phyloP scores from a whole-genome alignment of 768 basidiomycete genomes.

The Clathrus columnatus region DNA sequence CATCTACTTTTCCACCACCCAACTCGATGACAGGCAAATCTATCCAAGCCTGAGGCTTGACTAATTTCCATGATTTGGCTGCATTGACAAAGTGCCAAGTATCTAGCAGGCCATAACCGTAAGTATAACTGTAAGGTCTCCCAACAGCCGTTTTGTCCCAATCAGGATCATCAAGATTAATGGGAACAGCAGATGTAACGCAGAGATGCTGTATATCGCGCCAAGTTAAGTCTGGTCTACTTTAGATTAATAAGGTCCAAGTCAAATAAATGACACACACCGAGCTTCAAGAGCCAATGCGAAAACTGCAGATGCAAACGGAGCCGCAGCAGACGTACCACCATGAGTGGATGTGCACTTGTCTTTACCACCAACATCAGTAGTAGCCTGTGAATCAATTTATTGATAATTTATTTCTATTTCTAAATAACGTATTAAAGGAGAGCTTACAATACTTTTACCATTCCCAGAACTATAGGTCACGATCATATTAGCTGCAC shows the following conservation, averaged over 20 bases:
- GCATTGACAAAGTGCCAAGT: constrained; percentile 74
- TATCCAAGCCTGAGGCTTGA: constrained; percentile 93
- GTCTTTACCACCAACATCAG: constrained; percentile 76
- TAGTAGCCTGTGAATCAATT: constrained; percentile 61
- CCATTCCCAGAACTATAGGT: constrained; percentile 94
- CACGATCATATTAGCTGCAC: constrained; percentile 94
- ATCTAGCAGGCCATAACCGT: constrained; percentile 87
- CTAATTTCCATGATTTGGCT: constrained; percentile 73
- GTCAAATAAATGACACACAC: constrained; percentile 31
- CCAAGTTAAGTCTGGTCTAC: constrained; percentile 90
- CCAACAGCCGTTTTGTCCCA: constrained; percentile 81
- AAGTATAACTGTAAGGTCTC: constrained; percentile 78
- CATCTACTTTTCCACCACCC: constrained; percentile 48
- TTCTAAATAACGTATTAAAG: too few relatives aligned
- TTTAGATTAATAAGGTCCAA: constrained; percentile 1
- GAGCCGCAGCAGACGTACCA: constrained; percentile 96
- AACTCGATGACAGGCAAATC: constrained; percentile 65
- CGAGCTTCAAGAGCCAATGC: constrained; percentile 83
- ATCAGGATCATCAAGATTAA: constrained; percentile 87
- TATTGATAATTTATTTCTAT: neutral
- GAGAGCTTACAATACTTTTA: constrained; percentile 74
- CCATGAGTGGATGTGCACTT: constrained; percentile 79
- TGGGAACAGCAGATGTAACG: constrained; percentile 60
- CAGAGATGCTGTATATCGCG: constrained; percentile 90
- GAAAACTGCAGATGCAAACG: constrained; percentile 90